phyloP scores from a whole-genome alignment of 768 basidiomycete genomes.

The Panaeolus cyanescens region DNA sequence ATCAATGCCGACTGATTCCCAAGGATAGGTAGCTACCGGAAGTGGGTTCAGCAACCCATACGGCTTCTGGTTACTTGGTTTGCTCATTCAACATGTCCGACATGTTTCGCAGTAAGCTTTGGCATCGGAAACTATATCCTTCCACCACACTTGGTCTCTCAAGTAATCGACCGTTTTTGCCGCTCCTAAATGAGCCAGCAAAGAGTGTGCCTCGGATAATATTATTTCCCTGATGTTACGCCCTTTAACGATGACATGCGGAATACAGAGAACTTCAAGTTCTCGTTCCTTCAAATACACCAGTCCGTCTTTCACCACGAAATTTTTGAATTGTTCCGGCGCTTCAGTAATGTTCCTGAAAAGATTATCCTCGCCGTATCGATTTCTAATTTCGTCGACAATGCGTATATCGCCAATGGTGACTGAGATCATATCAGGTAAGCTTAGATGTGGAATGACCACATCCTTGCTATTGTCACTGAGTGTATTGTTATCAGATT shows the following conservation, averaged over 20 bases:
- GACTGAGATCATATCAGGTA: background rate
- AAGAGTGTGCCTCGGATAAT: conserved; percentile 36
- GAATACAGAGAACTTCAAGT: conserved; percentile 20
- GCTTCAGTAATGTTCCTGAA: conserved; percentile 18
- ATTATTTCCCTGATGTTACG: conserved; percentile 29
- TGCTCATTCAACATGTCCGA: conserved; percentile 18
- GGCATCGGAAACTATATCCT: conserved; percentile 28
- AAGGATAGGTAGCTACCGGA: conserved; percentile 24
- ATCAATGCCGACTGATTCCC: conserved; percentile 22
- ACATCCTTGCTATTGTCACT: too few species aligned
- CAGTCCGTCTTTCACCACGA: conserved; percentile 15
- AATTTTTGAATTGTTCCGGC: conserved; percentile 20
- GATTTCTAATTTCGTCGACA: background rate
- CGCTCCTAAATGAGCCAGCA: conserved; percentile 38
- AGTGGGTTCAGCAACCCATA: conserved; percentile 28
- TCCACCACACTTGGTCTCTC: conserved; percentile 40
- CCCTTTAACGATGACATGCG: conserved; percentile 18
- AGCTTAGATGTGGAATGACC: background rate
- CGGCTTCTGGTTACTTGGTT: conserved; percentile 24
- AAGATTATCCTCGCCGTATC: conserved; percentile 16
- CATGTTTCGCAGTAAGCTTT: conserved; percentile 29
- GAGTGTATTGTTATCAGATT: too few species aligned
- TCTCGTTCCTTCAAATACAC: conserved; percentile 16
- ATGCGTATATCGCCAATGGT: conserved; percentile 4
- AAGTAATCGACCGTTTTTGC: conserved; percentile 34